Conservation (phyloP, 208 protist genomes). For the Giardia muris region DNA sequence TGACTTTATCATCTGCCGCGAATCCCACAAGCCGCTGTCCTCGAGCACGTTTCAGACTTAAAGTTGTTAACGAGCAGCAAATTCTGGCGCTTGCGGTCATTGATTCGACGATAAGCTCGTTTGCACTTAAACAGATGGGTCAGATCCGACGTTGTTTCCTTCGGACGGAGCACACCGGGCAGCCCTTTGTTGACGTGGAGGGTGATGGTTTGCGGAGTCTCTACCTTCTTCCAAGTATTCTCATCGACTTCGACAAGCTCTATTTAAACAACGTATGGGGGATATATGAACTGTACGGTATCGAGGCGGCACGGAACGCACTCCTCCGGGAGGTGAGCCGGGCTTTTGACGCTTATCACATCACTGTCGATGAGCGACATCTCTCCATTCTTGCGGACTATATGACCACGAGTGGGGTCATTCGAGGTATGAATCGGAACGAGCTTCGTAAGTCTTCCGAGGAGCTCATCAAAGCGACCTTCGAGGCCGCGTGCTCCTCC, state of each 20-base stretch:
- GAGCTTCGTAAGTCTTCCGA: not conserved
- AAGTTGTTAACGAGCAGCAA: too few species aligned
- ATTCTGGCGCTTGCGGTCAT: not conserved
- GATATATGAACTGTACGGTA: constrained; percentile 50
- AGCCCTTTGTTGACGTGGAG: constrained; percentile 49
- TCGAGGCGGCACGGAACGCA: constrained; percentile 55
- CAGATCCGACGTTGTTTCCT: not conserved
- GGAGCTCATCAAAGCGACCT: not conserved
- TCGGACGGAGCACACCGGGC: not conserved
- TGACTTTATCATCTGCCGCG: too few species aligned
- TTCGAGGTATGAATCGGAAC: not conserved
- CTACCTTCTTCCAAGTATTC: not conserved
- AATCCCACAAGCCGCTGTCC: too few species aligned
- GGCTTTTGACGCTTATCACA: constrained; percentile 63
- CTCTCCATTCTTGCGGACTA: constrained; percentile 61
- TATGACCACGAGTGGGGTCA: constrained; percentile 53
- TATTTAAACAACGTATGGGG: constrained; percentile 53
- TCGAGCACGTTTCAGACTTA: too few species aligned
- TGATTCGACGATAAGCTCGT: constrained; percentile 26
- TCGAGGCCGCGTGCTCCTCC: not conserved
- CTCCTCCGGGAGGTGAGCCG: constrained; percentile 54
- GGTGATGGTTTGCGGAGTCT: constrained; percentile 51
- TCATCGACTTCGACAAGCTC: constrained; percentile 42
- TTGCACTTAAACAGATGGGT: constrained; percentile 1
- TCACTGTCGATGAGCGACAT: constrained; percentile 60